A percentile compares a stretch with the other conserved stretches of the same genome.
phyloP scores from a whole-genome alignment of 331 rosid species.

The Quercus phellos region DNA sequence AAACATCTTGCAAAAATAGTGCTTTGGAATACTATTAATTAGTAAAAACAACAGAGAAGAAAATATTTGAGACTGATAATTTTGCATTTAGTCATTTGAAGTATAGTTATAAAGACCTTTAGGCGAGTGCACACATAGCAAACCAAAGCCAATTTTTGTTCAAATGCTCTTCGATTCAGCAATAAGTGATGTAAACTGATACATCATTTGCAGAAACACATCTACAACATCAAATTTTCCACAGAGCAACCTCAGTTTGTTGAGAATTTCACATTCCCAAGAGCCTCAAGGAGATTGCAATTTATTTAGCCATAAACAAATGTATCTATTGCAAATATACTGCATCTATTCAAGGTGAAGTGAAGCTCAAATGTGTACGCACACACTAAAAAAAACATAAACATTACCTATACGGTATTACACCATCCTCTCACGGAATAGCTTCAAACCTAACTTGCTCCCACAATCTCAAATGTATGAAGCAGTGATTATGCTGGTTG shows the following conservation, averaged over 20 bases:
- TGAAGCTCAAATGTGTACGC: not conserved
- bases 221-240: not conserved
- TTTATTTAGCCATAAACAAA: not conserved
- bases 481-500: not conserved
- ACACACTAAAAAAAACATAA: not conserved
- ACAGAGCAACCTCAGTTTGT: not conserved
- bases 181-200: not conserved
- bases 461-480: not conserved
- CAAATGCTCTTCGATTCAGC: not conserved
- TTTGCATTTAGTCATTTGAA: conserved; percentile 1
- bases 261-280: not conserved
- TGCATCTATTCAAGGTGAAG: not conserved
- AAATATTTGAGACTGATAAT: not conserved
- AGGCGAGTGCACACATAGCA: not conserved
- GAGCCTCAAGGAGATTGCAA: not conserved
- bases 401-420: not conserved
- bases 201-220: not conserved
- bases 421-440: not conserved
- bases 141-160: not conserved
- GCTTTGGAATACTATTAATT: not conserved
- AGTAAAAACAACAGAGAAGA: not conserved
- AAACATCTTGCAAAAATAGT: not conserved
- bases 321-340: not conserved
- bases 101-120: not conserved
- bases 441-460: not conserved